phyloP scores from a whole-genome alignment of 768 basidiomycete species.

The Mrakia hoshinonis region DNA sequence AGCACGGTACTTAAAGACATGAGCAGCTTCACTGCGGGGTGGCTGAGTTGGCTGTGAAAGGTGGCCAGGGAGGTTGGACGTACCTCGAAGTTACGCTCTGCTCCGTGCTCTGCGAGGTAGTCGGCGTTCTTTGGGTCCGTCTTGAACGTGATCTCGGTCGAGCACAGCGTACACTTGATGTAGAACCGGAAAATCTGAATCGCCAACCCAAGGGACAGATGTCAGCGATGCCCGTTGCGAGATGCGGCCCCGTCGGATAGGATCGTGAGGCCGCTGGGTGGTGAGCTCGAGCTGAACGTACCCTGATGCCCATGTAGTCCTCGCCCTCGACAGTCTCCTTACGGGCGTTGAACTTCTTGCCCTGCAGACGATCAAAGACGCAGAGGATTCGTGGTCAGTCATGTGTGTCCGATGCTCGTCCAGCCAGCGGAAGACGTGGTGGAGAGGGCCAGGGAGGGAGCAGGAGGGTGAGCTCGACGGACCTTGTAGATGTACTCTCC shows the following conservation, averaged over 20 bases:
- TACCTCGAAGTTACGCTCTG: slow-evolving; percentile 92
- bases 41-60: background rate
- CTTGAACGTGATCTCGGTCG: slow-evolving; percentile 98
- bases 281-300: slow-evolving; percentile 37
- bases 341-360: slow-evolving; percentile 98
- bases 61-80: background rate
- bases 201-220: background rate
- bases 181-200: slow-evolving; percentile 41
- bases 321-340: slow-evolving; percentile 97
- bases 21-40: no score
- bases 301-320: slow-evolving; percentile 97
- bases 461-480: background rate
- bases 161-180: slow-evolving; percentile 73
- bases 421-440: background rate
- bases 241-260: background rate
- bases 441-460: background rate
- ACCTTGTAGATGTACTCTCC: slow-evolving; percentile 73
- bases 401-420: background rate
- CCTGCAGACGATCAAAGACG: slow-evolving; percentile 62
- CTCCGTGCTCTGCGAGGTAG: slow-evolving; percentile 87
- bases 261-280: background rate
- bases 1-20: background rate
- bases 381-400: slow-evolving; percentile 1
- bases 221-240: background rate
- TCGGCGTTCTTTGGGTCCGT: slow-evolving; percentile 71